Base-by-base conservation (phyloP, 345 rosid species). In the Camelina neglecta region DNA sequence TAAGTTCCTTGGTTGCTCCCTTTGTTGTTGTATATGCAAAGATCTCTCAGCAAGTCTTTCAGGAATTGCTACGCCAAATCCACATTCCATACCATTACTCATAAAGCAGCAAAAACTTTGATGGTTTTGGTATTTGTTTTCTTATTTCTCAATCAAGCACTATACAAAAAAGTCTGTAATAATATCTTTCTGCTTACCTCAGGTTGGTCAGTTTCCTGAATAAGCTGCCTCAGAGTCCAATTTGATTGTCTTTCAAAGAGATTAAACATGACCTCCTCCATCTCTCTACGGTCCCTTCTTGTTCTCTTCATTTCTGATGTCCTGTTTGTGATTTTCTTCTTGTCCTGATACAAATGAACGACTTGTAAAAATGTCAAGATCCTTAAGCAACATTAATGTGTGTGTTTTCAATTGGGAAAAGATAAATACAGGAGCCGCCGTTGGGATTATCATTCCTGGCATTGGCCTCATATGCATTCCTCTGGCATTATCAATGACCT, bases 181-280 rank as follows among this genome's bases (percentile, higher is more conserved):
- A 41, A 7, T 39, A 41, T 50, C 54, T 51, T 50, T 50, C 29
- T 29, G 59, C 85, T 49, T 87, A 91, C 96, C 85, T 86, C 97
- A 36, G 98, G 98, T 67, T 91, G 98, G 71, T 91, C 91, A 0
- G 98, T 93, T 84, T 93, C 93, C 49, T 88, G 90, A 79, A 93
- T 86, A 39, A 93, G 87, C 59, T 77, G 90, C 72, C 88, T 85
- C 60, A 87, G 61, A 54, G 92, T 88, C 96, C 97, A 93, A 75
- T 93, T 90, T 4, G 91, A 65, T 82, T 93, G 96, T 80, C 93
- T 88, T 81, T 93, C 97, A 24, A 93, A 91, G 33, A 90, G 96
- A 85, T 91, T 93, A 75, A 93, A 91, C 96, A 88, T 91, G 45
- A 91, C 87, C 4, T 79, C 90, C 75, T 84, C 91, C 91, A 91